phyloP scores from a whole-genome alignment of 2,329 filamentous ascomycete species.

The Intubia oerlemansii region DNA sequence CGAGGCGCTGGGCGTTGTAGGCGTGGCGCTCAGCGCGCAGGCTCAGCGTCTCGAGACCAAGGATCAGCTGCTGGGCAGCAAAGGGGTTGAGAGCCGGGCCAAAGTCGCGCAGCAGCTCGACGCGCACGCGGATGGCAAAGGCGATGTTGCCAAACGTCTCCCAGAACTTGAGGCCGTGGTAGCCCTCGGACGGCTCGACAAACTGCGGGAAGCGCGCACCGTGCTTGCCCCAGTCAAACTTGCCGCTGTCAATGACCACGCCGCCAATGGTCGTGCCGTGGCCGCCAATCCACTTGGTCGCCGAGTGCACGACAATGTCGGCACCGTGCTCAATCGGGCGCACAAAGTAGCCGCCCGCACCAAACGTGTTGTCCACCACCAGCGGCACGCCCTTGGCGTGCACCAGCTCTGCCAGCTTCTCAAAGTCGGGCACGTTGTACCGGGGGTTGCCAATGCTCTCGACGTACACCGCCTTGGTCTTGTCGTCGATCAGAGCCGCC shows the following conservation, averaged over 20 bases:
- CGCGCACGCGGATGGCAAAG: constrained; percentile 68
- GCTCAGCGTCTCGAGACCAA: constrained; percentile 78
- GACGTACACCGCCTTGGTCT: constrained; percentile 79
- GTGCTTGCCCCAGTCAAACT: constrained; percentile 84
- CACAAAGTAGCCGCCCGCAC: constrained; percentile 74
- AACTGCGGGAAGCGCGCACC: constrained; percentile 79
- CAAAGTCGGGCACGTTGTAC: constrained; percentile 84
- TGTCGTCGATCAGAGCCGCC: constrained; percentile 66
- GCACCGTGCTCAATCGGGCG: constrained; percentile 77
- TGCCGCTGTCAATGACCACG: constrained; percentile 69
- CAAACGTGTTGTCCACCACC: constrained; percentile 83
- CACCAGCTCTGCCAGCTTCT: constrained; percentile 64
- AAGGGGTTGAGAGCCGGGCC: constrained; percentile 74
- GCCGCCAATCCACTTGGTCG: constrained; percentile 93
- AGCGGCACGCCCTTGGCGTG: constrained; percentile 46
- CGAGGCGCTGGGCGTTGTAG: constrained; percentile 59
- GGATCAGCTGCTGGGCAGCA: constrained; percentile 73
- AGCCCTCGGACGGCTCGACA: constrained; percentile 68
- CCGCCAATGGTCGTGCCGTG: constrained; percentile 86
- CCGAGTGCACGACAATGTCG: constrained; percentile 85
- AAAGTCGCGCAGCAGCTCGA: constrained; percentile 77
- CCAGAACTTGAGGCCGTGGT: constrained; percentile 87
- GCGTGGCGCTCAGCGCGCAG: constrained; percentile 74
- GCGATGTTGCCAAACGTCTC: constrained; percentile 71
- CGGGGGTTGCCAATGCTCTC: constrained; percentile 87